Evolutionary conservation across 441 rosid genomes (phyloP), one percentile per base, ranked within the genome.

Genomic region (Syzygium syzygioides): DNA sequence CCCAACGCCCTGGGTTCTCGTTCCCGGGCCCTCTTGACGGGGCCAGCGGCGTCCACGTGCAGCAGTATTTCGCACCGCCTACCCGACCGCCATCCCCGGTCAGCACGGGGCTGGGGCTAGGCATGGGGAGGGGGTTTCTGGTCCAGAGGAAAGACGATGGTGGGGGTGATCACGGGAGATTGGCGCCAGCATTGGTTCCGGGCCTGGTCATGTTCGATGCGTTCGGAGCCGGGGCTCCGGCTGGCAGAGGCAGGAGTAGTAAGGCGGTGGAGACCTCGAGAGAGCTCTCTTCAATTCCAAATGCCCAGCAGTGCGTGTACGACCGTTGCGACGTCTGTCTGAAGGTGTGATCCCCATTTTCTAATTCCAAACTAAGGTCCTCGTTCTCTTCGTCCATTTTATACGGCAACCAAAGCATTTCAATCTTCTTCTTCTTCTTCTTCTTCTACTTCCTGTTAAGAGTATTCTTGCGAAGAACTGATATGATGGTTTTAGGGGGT

Each of bases 251-350:
- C n/a, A 52, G 52, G 83, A 41, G n/a, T 41, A 23, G 52, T 76
- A 76, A 23, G 83, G 83, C 83, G n/a, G 52, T 86, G 90, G 96
- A 93, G 94, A 91, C 95, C 89, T 91, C 96, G 25, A 92, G 88
- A 85, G 97, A 95, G 97, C 98, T 95, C 97, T 92, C 99, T 97
- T 96, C 98, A 95, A 94, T 94, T 87, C 97, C 97, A 94, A 97
- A 94, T 89, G 41, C 48, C n/a, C 83, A 76, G 66, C 90, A 83
- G 68, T 53, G 55, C 62, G 87, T 59, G 85, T 57, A 89, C 60
- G 90, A 87, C 30, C 88, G 86, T 50, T 94, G 93, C 90, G 93
- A 94, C 88, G 53, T 91, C 80, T 94, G 95, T 92, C 88, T 89
- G 50, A 96, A 95, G 98, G 98, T 97, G 62, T 68, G 62, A 76